Conservation (phyloP, 1,284 basidiomycete genomes). For the Cryptococcus wingfieldii region DNA sequence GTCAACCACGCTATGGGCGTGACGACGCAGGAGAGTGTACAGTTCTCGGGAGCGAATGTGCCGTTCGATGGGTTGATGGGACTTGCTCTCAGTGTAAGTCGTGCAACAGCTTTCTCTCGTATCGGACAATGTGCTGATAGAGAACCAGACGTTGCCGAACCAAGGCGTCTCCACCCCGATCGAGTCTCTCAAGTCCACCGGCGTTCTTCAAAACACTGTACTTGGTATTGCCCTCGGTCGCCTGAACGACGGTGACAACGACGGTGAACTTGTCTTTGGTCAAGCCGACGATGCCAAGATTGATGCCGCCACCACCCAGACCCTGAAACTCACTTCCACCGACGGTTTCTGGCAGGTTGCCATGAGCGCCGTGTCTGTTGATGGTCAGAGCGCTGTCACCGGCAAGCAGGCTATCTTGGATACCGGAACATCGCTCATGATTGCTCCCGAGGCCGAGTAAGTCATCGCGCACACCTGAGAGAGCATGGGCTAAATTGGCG, state of each 20-base stretch:
- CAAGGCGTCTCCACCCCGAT: constrained; percentile 66
- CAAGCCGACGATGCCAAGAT: constrained; percentile 38
- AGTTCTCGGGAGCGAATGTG: constrained; percentile 39
- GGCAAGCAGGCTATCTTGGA: constrained; percentile 22
- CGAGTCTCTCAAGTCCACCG: constrained; percentile 62
- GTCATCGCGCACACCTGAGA: neutral
- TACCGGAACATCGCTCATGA: constrained; percentile 47
- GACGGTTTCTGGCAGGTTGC: constrained; percentile 47
- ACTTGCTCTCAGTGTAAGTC: constrained; percentile 59
- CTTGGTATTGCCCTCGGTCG: constrained; percentile 77
- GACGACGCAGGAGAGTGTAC: constrained; percentile 18
- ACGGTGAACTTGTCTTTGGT: constrained; percentile 57
- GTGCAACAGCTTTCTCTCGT: constrained; percentile 43
- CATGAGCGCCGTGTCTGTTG: constrained; percentile 28
- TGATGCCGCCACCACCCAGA: constrained; percentile 31
- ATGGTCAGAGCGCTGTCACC: constrained; percentile 13
- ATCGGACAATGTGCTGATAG: neutral
- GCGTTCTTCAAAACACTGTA: constrained; percentile 64
- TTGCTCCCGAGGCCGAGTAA: constrained; percentile 42
- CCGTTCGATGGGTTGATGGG: constrained; percentile 84
- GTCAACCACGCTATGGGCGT: constrained; percentile 68
- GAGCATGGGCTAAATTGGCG: neutral
- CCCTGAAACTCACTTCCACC: constrained; percentile 9
- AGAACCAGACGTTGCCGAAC: constrained; percentile 57
- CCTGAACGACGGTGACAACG: constrained; percentile 63